Conservation (phyloP, 495 filamentous ascomycete species). For the Filosporella fistucella region DNA sequence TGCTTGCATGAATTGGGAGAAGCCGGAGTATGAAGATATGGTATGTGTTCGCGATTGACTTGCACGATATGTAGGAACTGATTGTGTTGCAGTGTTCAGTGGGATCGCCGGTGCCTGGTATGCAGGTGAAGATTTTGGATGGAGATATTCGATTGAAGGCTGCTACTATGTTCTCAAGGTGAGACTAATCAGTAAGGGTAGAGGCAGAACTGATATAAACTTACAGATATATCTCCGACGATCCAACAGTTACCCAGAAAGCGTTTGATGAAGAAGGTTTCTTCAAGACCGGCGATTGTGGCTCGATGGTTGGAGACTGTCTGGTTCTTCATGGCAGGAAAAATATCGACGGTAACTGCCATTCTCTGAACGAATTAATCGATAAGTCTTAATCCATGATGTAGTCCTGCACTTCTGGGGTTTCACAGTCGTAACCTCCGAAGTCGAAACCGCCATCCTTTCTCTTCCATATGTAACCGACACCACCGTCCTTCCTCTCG, state of each 20-base stretch:
- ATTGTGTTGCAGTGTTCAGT: conserved; percentile 11
- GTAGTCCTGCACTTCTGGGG: conserved; percentile 15
- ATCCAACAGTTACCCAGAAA: conserved; percentile 9
- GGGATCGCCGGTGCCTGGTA: conserved; percentile 6
- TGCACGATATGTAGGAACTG: too few relatives aligned
- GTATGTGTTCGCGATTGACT: neutral
- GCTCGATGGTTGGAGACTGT: conserved; percentile 6
- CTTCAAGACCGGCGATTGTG: conserved; percentile 14
- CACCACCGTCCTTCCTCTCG: conserved; percentile 8
- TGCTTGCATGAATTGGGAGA: conserved; percentile 9
- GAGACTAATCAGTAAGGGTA: neutral
- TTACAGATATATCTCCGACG: conserved; percentile 11
- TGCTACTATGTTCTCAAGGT: conserved; percentile 12
- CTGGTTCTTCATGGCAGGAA: conserved; percentile 3
- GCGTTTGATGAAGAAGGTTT: conserved; percentile 10
- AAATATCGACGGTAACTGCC: conserved; percentile 9
- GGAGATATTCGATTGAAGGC: conserved; percentile 11
- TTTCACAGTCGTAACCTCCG: conserved; percentile 8
- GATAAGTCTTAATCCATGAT: conserved; percentile 2
- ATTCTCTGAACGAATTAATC: neutral
- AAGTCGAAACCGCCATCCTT: conserved; percentile 13
- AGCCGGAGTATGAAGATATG: conserved; percentile 11
- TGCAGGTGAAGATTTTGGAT: conserved; percentile 12
- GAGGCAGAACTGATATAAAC: neutral
- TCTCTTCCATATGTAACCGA: conserved; percentile 11